A percentile compares a stretch with the other conserved stretches of the same genome.
These are phyloP conservation scores for Panaeolus papilionaceus DNA, from an alignment of 768 basidiomycete genomes.

Conservation along the genomic window DNA sequence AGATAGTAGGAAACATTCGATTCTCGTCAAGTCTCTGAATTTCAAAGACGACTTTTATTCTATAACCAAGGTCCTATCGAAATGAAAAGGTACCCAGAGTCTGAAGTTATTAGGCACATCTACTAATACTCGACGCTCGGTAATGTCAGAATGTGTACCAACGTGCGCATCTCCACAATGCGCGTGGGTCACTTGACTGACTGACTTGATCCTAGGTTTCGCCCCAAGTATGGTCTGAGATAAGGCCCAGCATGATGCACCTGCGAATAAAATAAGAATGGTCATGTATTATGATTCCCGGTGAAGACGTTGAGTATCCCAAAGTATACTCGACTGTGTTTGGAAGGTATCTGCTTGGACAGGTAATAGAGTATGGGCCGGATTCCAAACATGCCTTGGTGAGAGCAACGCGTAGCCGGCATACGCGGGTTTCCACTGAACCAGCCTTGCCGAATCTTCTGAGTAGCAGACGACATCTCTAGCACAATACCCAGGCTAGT, in stretches of 20 bases:
- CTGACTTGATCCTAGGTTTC: background rate
- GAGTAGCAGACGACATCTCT: background rate
- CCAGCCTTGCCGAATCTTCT: background rate
- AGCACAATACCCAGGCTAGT: background rate
- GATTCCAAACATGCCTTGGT: background rate
- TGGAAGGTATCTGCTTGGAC: too few relatives aligned
- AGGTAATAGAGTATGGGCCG: background rate
- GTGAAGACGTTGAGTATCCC: background rate
- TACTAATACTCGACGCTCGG: background rate
- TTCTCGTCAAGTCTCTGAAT: background rate
- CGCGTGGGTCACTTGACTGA: slow-evolving; percentile 2
- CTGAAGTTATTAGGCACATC: background rate
- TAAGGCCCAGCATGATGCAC: background rate
- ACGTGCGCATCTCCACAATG: background rate
- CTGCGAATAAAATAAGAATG: background rate
- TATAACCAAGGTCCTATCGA: background rate
- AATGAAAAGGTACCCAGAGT: background rate
- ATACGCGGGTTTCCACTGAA: slow-evolving; percentile 1
- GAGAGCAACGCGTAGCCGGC: background rate
- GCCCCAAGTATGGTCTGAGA: background rate
- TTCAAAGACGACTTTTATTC: too few relatives aligned
- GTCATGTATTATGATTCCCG: background rate
- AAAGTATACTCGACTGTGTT: too few relatives aligned
- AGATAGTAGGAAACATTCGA: background rate
- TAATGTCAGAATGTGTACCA: background rate